These are phyloP conservation scores for Epithemia pelagica DNA, from an alignment of 108 stramenopile species.

Conservation along the genomic window DNA sequence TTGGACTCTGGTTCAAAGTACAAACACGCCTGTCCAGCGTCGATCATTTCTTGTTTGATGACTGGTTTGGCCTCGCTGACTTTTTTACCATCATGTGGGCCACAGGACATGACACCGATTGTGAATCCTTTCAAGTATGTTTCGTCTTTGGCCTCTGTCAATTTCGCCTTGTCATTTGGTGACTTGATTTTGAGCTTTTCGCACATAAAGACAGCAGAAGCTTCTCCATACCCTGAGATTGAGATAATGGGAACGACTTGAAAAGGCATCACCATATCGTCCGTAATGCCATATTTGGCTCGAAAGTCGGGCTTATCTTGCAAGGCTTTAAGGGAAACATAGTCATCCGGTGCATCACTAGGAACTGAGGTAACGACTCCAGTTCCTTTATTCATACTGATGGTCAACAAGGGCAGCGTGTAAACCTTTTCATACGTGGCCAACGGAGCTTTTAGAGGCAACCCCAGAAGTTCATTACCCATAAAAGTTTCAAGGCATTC, in stretches of 20 bases:
- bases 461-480: conserved; percentile 90
- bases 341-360: conserved; percentile 98
- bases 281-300: conserved; percentile 92
- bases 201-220: conserved; percentile 87
- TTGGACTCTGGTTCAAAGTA: conserved; percentile 95
- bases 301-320: conserved; percentile 93
- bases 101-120: conserved; percentile 89
- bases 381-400: conserved; percentile 97
- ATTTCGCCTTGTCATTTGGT: conserved; percentile 90
- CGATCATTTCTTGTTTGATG: conserved; percentile 91
- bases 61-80: conserved; percentile 94
- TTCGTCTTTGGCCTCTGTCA: conserved; percentile 91
- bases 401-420: conserved; percentile 93
- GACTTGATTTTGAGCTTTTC: conserved; percentile 93
- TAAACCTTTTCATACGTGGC: conserved; percentile 92
- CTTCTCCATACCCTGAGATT: conserved; percentile 93
- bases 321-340: conserved; percentile 88
- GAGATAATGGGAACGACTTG: conserved; percentile 98
- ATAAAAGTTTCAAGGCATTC: conserved; percentile 70
- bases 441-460: conserved; percentile 89
- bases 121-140: conserved; percentile 98
- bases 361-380: conserved; percentile 98
- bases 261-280: conserved; percentile 88
- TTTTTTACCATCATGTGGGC: conserved; percentile 86
- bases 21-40: conserved; percentile 78